A percentile compares a stretch with the other conserved stretches of the same genome.
phyloP scores from a whole-genome alignment of 208 protist species.

The Balamuthia mandrillaris region DNA sequence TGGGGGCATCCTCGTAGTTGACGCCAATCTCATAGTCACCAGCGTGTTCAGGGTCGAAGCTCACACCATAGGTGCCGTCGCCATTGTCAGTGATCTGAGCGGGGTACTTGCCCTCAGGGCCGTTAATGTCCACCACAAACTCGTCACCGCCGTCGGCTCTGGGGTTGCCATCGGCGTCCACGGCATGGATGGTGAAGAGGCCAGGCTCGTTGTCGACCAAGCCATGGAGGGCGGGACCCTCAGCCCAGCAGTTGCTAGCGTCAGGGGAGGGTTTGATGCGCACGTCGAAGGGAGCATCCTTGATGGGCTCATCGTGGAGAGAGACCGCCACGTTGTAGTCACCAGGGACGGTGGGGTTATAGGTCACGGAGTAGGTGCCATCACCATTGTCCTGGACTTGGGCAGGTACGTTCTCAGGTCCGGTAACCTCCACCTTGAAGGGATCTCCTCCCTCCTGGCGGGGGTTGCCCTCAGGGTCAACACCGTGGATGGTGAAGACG shows the following conservation, averaged over 20 bases:
- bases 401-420: conserved; percentile 50
- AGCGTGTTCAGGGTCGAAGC: conserved; percentile 48
- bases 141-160: conserved; percentile 55
- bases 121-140: conserved; percentile 55
- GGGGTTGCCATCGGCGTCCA: conserved; percentile 57
- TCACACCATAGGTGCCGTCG: conserved; percentile 61
- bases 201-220: conserved; percentile 50
- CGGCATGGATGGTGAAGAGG: conserved; percentile 60
- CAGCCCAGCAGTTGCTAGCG: conserved; percentile 27
- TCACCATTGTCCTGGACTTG: conserved; percentile 63
- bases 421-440: conserved; percentile 56
- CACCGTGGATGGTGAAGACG: conserved; percentile 58
- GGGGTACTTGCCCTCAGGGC: conserved; percentile 48
- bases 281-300: conserved; percentile 49
- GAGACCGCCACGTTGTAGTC: conserved; percentile 50
- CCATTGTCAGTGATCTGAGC: conserved; percentile 57
- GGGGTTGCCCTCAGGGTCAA: conserved; percentile 11
- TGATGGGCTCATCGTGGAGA: conserved; percentile 49
- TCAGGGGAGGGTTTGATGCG: conserved; percentile 53
- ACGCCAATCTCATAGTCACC: conserved; percentile 57
- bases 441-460: conserved; percentile 51
- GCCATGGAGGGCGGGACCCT: conserved; percentile 37
- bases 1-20: conserved; percentile 57
- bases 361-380: conserved; percentile 64
- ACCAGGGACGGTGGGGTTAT: conserved; percentile 47